Base-by-base conservation (phyloP, 2,329 filamentous ascomycete species). In the Fusarium udum region DNA sequence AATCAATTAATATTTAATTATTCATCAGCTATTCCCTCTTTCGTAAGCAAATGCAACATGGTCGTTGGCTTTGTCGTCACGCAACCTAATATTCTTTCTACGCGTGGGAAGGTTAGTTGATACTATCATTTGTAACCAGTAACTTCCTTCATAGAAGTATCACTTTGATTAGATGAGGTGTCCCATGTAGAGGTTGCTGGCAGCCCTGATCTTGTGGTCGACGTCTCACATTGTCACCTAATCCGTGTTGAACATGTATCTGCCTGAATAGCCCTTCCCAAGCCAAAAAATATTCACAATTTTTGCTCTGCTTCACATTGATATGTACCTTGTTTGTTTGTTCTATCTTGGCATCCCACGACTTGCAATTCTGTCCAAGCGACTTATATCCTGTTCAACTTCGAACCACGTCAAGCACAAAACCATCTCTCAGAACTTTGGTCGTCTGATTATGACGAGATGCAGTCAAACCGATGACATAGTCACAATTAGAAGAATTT, bases 361-460 rank as follows among this genome's bases (percentile, higher is more conserved):
- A 28, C 49, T 53, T 26, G 34, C 20, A 28, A 37, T 22, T 34
- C 18, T 57, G 20, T 62, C 34, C 4, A 24, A 34, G 16, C 36
- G 32, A 45, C 18, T 26, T 24, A 24, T 52, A 39, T 26, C 20
- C n/a, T 62, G 26, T 32, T 45, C n/a, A 26, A n/a, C 40, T n/a
- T 45, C 32, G 10, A 36, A 43, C 22, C 16, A 42, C 28, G n/a
- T 46, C 39, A 26, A n/a, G 24, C 14, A 26, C 34, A 42, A 28
- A 40, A 55, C 34, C n/a, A 26, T 31, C 20, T 34, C 31, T 37
- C 24, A 20, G 22, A 26, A 26, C 46, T 24, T n/a, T 45, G 24
- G 61, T 71, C 66, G 58, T 61, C 68, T 71, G 56, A 71, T 31
- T 24, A 70, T 70, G 66, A 49, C 32, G 61, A 61, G 49, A 61